Evolutionary conservation across 805 yeast genomes (phyloP).

Genomic region (Candida parachauliodes): DNA sequence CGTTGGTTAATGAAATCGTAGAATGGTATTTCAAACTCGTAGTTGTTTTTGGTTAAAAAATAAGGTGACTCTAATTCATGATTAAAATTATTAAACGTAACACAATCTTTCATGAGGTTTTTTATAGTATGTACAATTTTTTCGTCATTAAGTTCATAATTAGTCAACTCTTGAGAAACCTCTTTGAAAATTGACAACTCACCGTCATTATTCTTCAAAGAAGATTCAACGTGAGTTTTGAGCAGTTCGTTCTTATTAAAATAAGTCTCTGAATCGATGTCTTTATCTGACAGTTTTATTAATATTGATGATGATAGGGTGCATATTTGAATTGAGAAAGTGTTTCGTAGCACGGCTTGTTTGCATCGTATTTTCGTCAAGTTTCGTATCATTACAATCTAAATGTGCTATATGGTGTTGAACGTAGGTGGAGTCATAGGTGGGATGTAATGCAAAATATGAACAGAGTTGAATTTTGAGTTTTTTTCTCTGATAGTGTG

Average conservation of each 20-base stretch:
- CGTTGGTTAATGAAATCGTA: conserved; percentile 14
- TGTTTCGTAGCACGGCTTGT: not conserved
- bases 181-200: too few relatives aligned
- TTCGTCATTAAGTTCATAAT: conserved; percentile 3
- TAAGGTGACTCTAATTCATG: conserved; percentile 13
- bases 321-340: not conserved
- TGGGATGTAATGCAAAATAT: too few relatives aligned
- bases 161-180: not conserved
- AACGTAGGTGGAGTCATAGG: too few relatives aligned
- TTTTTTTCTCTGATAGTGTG: too few relatives aligned
- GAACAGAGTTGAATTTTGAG: too few relatives aligned
- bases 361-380: conserved; percentile 3
- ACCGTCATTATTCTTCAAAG: too few relatives aligned
- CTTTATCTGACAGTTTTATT: conserved; percentile 1
- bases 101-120: conserved; percentile 9
- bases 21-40: conserved; percentile 9
- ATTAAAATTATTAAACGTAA: conserved; percentile 6
- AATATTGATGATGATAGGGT: conserved; percentile 2
- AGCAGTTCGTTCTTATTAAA: not conserved
- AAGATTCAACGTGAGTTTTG: too few relatives aligned
- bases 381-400: conserved; percentile 3
- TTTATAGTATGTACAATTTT: conserved; percentile 8
- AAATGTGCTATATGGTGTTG: too few relatives aligned
- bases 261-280: not conserved
- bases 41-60: conserved; percentile 4